Conservation (phyloP, 2,329 filamentous ascomycete species). For the Xylaria arbuscula region DNA sequence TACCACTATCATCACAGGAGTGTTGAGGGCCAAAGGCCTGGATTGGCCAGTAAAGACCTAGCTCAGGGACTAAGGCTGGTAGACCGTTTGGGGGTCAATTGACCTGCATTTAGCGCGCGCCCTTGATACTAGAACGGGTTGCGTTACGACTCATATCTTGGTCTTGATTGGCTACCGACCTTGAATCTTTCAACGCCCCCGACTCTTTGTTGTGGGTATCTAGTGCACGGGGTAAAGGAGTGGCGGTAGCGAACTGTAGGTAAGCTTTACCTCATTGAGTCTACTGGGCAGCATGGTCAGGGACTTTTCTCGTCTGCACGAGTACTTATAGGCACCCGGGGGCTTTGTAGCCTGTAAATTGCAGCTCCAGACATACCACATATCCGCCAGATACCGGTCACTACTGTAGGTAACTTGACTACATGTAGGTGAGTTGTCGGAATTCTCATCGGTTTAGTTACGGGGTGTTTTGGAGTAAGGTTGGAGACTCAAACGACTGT, state of each 20-base stretch:
- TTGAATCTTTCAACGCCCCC: conserved; percentile 6
- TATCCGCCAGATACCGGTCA: neutral
- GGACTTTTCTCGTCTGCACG: neutral
- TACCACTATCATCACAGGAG: neutral
- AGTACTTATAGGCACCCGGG: neutral
- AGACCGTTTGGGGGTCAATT: conserved; percentile 31
- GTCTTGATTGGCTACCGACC: conserved; percentile 41
- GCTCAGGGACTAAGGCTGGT: neutral
- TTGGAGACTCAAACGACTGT: neutral
- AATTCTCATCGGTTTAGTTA: neutral
- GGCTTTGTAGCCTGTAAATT: neutral
- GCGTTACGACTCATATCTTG: neutral
- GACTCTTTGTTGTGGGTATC: conserved; percentile 5
- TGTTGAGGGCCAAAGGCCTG: conserved; percentile 8
- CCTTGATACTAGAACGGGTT: conserved; percentile 31
- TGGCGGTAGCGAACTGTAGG: neutral
- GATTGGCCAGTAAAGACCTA: conserved; percentile 2
- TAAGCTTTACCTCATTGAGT: too few relatives aligned
- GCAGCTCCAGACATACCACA: neutral
- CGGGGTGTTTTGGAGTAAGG: neutral
- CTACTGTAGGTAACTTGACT: neutral
- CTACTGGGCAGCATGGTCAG: too few relatives aligned
- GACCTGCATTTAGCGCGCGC: conserved; percentile 43
- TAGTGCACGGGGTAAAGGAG: conserved; percentile 11
- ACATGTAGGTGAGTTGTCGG: too few relatives aligned